Evolutionary conservation across 768 basidiomycete genomes (phyloP).

Genomic region (Ramaria rubella): DNA sequence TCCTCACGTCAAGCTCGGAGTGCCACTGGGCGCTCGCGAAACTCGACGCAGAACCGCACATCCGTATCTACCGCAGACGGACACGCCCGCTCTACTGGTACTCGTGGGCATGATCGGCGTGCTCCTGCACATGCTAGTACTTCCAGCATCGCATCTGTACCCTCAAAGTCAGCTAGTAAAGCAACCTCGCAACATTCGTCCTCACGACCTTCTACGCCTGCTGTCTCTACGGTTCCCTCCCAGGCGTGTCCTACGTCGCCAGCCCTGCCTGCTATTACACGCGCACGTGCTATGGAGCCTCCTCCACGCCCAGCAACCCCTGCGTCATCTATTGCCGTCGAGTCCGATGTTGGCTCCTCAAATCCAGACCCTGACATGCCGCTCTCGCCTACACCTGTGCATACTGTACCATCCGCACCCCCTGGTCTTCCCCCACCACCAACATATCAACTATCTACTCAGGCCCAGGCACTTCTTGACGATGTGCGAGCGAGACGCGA

Average conservation of each 20-base stretch:
- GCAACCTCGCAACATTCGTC: constrained; percentile 42
- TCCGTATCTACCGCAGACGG: constrained; percentile 15
- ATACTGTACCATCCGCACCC: constrained; percentile 30
- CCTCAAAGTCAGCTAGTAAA: constrained; percentile 30
- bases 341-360: constrained; percentile 42
- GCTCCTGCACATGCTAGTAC: constrained; percentile 24
- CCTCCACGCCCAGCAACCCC: constrained; percentile 41
- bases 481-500: constrained; percentile 76
- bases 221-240: constrained; percentile 23
- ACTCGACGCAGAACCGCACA: background rate
- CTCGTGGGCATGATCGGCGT: constrained; percentile 41
- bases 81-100: background rate
- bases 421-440: constrained; percentile 36
- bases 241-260: constrained; percentile 6
- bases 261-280: constrained; percentile 2
- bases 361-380: constrained; percentile 37
- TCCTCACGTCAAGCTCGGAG: background rate
- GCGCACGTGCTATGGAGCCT: constrained; percentile 4
- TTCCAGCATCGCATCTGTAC: constrained; percentile 32
- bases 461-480: constrained; percentile 77
- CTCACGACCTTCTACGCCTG: constrained; percentile 56
- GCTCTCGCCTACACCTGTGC: constrained; percentile 31
- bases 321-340: constrained; percentile 41
- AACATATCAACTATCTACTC: constrained; percentile 79
- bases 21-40: background rate